phyloP scores from a whole-genome alignment of 352 stramenopile genomes.

The Phytophthora citricola region DNA sequence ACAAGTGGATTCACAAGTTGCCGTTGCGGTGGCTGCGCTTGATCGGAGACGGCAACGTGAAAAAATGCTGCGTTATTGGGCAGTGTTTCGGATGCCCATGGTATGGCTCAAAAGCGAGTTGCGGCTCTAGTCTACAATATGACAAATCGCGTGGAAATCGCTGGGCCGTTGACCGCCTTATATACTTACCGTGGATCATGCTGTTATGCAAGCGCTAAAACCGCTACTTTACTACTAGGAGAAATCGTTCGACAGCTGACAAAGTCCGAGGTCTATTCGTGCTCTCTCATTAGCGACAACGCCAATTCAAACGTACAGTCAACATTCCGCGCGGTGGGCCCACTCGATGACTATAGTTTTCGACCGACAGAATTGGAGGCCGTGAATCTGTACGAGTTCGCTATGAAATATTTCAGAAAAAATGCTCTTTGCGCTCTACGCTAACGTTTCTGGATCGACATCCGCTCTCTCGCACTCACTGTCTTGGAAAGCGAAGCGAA shows the following conservation, averaged over 20 bases:
- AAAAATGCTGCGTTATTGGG: not conserved
- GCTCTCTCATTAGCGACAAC: not conserved
- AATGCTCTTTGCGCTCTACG: not conserved
- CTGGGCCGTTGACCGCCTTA: slow-evolving; percentile 4
- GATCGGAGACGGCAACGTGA: slow-evolving; percentile 4
- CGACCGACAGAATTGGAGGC: not conserved
- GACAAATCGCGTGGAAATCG: slow-evolving; percentile 12
- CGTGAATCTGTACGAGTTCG: not conserved
- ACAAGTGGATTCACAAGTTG: slow-evolving; percentile 6
- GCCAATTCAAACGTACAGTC: not conserved
- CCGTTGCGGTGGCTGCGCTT: slow-evolving; percentile 2
- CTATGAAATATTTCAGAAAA: not conserved
- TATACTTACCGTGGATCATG: slow-evolving; percentile 6
- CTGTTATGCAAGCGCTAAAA: slow-evolving; percentile 6
- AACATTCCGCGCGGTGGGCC: not conserved
- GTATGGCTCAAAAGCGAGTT: not conserved
- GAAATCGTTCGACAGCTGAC: slow-evolving; percentile 4
- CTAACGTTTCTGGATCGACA: not conserved
- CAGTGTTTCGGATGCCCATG: not conserved
- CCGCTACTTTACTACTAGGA: not conserved
- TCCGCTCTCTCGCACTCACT: not conserved
- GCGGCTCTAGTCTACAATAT: slow-evolving; percentile 2
- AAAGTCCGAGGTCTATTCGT: not conserved
- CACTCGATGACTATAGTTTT: not conserved
- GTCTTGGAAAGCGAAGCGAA: not conserved